phyloP scores from a whole-genome alignment of 306 rosid genomes.

The Psophocarpus tetragonolobus region DNA sequence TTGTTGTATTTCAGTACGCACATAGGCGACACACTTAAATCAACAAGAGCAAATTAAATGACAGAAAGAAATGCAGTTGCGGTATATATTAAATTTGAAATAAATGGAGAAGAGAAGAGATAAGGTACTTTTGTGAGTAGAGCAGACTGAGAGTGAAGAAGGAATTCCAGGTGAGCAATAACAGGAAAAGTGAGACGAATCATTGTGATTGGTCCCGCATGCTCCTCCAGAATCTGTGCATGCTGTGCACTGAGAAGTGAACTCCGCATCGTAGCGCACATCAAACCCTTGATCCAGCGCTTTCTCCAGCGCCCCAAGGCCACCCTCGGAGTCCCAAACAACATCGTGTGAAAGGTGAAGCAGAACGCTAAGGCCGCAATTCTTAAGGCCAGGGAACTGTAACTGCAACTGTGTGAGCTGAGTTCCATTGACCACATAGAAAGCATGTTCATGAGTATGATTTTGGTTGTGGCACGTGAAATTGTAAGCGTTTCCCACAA shows the following conservation, averaged over 20 bases:
- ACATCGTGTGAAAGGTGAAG: constrained; percentile 33
- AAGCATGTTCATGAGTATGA: constrained; percentile 22
- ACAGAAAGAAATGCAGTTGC: neutral
- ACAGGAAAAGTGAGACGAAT: constrained; percentile 36
- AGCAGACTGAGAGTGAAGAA: constrained; percentile 3
- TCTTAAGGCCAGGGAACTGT: neutral
- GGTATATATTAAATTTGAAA: no score
- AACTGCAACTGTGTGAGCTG: constrained; percentile 31
- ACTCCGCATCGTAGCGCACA: constrained; percentile 37
- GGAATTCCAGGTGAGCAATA: constrained; percentile 31
- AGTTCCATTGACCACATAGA: constrained; percentile 37
- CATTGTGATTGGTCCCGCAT: constrained; percentile 37
- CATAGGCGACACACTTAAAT: neutral
- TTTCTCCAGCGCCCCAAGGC: constrained; percentile 3
- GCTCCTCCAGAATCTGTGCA: constrained; percentile 46
- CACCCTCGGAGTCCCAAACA: constrained; percentile 29
- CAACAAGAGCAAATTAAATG: neutral
- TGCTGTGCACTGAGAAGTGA: constrained; percentile 28
- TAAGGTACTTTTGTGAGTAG: constrained; percentile 32
- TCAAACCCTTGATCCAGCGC: constrained; percentile 42
- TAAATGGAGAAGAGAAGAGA: constrained; percentile 11
- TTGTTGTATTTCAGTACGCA: neutral
- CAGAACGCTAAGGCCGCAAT: constrained; percentile 28
- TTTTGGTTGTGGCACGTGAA: constrained; percentile 35
- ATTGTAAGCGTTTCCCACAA: neutral